phyloP scores from a whole-genome alignment of 345 rosid genomes.

The Cardamine occulta region DNA sequence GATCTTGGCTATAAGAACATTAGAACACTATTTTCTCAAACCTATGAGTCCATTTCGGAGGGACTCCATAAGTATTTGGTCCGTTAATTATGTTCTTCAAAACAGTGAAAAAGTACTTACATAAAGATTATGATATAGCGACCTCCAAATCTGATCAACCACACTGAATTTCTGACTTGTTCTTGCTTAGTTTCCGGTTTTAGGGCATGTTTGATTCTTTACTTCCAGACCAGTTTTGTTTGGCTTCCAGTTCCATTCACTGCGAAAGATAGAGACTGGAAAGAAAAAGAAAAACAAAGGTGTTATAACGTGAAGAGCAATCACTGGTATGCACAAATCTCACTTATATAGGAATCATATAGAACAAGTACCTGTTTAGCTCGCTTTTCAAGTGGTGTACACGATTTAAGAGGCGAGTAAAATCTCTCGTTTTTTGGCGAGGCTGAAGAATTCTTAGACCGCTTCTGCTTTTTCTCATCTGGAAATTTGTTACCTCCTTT shows the following conservation, averaged over 20 bases:
- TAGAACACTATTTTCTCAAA: background rate
- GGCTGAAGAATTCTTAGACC: slow-evolving; percentile 46
- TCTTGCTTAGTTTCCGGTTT: slow-evolving; percentile 26
- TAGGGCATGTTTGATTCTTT: slow-evolving; percentile 42
- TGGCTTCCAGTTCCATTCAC: slow-evolving; percentile 61
- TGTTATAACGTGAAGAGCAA: slow-evolving; percentile 1
- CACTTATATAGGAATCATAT: background rate
- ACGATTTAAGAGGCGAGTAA: slow-evolving; percentile 48
- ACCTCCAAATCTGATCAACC: slow-evolving; percentile 25
- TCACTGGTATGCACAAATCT: background rate
- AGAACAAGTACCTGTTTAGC: slow-evolving; percentile 56
- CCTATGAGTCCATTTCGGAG: background rate
- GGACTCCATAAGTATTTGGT: background rate
- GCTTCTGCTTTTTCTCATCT: slow-evolving; percentile 66
- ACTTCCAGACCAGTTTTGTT: slow-evolving; percentile 81
- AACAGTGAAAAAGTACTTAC: slow-evolving; percentile 10
- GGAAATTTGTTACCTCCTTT: slow-evolving; percentile 64
- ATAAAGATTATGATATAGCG: slow-evolving; percentile 9
- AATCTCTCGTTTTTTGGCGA: slow-evolving; percentile 47
- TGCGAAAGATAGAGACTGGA: slow-evolving; percentile 70
- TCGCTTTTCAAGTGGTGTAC: slow-evolving; percentile 80
- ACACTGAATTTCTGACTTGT: background rate
- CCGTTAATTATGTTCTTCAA: background rate
- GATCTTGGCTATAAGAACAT: background rate
- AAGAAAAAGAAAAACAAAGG: background rate